Base-by-base conservation (phyloP, 2,329 filamentous ascomycete species). In the Pseudomassariella vexata region DNA sequence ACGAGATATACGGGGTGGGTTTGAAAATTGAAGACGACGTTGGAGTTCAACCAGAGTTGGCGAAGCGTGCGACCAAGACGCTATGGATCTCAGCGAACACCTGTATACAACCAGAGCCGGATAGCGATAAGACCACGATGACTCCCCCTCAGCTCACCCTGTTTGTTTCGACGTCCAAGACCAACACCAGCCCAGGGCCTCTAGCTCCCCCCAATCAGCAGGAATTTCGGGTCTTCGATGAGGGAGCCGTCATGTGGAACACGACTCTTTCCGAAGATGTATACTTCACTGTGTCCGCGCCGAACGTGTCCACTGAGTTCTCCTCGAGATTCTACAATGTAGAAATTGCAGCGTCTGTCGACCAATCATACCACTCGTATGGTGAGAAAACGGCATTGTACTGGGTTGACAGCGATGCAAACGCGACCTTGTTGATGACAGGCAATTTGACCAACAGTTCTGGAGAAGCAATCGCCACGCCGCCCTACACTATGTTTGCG, bases 31-130 rank as follows among this genome's bases (percentile, higher is more conserved):
- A 38, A 8, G 44, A 46, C n/a, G 47, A 36, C 19, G 29, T 35
- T 12, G 27, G 34, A n/a, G 25, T 23, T 6, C 35, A 38, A 11
- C 25, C 29, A 19, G 47, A 43, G 40, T 35, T 43, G 23, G 33
- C 24, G 17, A 47, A 42, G 16, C 48, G 54, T 32, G 43, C 51
- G 36, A 56, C 57, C 11, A 66, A 59, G 24, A 74, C 61, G 2
- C 65, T 96, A 3, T 95, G 83, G 56, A 70, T 98, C 33, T 88
- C 88, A 3, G 78, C 88, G 25, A 96, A 88, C 44, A 89, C 85
- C 1, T 98, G 92, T 57, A 59, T 76, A 17, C 87, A 94, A 47
- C 92, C 90, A 9, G 53, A 59, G 14, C 65, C 69, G 24, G 62
- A 60, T 7, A 63, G 63, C 2, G 59, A 63, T 9, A 61, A 64